Base-by-base conservation (phyloP, 345 rosid genomes). In the Brassica rapa region DNA sequence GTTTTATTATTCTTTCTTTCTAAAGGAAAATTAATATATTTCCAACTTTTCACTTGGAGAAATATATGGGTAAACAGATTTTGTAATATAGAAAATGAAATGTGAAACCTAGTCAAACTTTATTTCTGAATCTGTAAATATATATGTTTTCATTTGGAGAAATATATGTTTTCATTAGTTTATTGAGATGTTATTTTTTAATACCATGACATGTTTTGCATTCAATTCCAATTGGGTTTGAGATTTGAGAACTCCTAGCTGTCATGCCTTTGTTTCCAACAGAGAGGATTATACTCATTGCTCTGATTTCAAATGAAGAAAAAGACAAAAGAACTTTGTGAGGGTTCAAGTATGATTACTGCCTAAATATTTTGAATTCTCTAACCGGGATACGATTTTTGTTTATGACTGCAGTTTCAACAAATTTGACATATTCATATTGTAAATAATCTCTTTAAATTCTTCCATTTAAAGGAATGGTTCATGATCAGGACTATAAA, bases 231-330 rank as follows among this genome's bases (percentile, higher is more conserved):
- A 6, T 74, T 16, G 32, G 60, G 35, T 41, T 51, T 51, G 56
- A 51, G 30, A 16, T 6, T 8, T 43, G 16, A 61, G 62, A 76
- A 68, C 62, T 61, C 55, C 3, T n/a, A 7, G 74, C 27, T 69
- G 63, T 69, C 69, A 30, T 62, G 35, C 29, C 14, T 69, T 46
- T 76, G 24, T 49, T 59, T 61, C 37, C 27, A 76, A 61, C 61
- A 21, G 11, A 69, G 29, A 32, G 6, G 6, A 75, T 66, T 66
- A 10, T 55, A 75, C 73, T 75, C 72, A 75, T 75, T 66, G 32
- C 73, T 57, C 29, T 61, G 21, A 15, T 59, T 75, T 27, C 46
- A 12, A 66, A 66, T 16, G 30, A 24, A 68, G 29, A 61, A 43
- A 76, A 30, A 41, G 32, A 60, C 57, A 35, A 59, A 37, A 56